A percentile compares a stretch with the other conserved stretches of the same genome.
phyloP scores from a whole-genome alignment of 2,329 filamentous ascomycete species.

The Venturia pyrina region DNA sequence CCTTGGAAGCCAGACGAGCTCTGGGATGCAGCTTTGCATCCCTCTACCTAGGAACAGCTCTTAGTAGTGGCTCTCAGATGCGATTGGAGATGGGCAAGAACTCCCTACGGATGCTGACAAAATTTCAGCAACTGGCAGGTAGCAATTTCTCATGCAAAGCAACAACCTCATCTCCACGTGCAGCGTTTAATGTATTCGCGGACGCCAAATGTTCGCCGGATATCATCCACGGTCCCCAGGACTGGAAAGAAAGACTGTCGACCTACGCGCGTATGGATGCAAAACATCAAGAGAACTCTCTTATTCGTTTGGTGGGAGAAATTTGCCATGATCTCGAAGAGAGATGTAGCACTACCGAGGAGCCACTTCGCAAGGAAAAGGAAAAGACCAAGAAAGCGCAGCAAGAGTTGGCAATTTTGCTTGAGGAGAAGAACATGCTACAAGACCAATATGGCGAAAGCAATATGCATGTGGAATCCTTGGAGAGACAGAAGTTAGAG shows the following conservation, averaged over 20 bases:
- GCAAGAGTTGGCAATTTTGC: background rate
- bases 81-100: background rate
- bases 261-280: slow-evolving; percentile 25
- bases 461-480: slow-evolving; percentile 5
- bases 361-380: slow-evolving; percentile 39
- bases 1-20: background rate
- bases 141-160: background rate
- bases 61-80: background rate
- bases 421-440: background rate
- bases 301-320: slow-evolving; percentile 40
- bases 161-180: background rate
- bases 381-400: slow-evolving; percentile 23
- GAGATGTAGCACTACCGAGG: slow-evolving; percentile 45
- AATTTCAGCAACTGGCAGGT: background rate
- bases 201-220: slow-evolving; percentile 3
- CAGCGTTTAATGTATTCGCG: background rate
- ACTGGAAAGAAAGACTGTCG: slow-evolving; percentile 1
- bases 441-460: background rate
- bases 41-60: slow-evolving; percentile 2
- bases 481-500: slow-evolving; percentile 1
- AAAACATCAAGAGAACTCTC: slow-evolving; percentile 33
- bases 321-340: slow-evolving; percentile 47
- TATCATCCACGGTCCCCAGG: background rate
- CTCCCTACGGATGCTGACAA: background rate
- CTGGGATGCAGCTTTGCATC: background rate